Percentiles rank a stretch among this genome's conserved stretches.
Evolutionary conservation across 495 filamentous ascomycete genomes (phyloP).

Genomic region (Amphirosellinia nigrospora): DNA sequence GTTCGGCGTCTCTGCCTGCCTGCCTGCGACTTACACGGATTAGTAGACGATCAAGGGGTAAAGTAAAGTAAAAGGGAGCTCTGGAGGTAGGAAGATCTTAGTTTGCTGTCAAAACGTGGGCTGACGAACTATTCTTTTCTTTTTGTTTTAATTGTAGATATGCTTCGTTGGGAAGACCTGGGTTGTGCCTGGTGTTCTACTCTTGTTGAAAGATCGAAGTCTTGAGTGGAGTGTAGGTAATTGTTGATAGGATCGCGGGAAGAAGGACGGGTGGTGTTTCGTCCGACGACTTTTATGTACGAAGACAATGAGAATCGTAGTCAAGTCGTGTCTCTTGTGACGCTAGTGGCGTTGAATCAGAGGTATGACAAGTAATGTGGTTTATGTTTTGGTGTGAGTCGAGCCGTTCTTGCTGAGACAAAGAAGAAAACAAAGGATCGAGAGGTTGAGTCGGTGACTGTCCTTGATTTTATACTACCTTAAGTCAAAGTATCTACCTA

Average conservation of each 20-base stretch:
- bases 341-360: conserved; percentile 15
- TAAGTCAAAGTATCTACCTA: too few relatives aligned
- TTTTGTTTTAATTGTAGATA: not conserved
- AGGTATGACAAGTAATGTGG: not conserved
- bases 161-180: not conserved
- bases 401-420: conserved; percentile 18
- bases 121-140: conserved; percentile 1
- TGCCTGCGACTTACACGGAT: not conserved
- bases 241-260: not conserved
- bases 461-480: conserved; percentile 21
- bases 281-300: not conserved
- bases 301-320: not conserved
- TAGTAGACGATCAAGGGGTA: not conserved
- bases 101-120: not conserved
- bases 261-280: not conserved
- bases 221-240: not conserved
- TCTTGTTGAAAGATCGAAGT: not conserved
- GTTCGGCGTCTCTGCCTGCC: not conserved
- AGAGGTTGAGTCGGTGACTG: conserved; percentile 1
- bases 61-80: too few relatives aligned
- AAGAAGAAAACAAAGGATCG: conserved; percentile 26
- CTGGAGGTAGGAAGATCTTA: not conserved
- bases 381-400: not conserved
- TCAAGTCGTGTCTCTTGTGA: not conserved
- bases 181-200: not conserved